phyloP scores from a whole-genome alignment of 352 stramenopile genomes.

The Elongisporangium prolatum region DNA sequence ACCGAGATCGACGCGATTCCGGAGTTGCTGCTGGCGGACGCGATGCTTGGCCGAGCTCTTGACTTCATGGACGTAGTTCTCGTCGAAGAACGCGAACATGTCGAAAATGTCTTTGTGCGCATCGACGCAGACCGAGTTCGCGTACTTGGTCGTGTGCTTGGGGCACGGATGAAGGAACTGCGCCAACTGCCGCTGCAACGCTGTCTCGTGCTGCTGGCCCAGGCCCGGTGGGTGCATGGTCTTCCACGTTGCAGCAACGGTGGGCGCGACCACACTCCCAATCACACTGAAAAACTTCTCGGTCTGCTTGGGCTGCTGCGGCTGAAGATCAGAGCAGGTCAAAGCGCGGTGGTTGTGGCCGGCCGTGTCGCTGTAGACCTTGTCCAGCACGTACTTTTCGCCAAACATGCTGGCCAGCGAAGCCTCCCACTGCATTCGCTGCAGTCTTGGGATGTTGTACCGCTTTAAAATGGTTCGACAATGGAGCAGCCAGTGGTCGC shows the following conservation, averaged over 20 bases:
- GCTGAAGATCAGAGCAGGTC: not conserved
- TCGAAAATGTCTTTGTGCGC: constrained; percentile 27
- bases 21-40: constrained; percentile 40
- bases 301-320: not conserved
- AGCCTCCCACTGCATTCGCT: constrained; percentile 70
- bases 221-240: not conserved
- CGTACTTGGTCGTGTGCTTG: constrained; percentile 31
- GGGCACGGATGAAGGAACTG: constrained; percentile 41
- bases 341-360: constrained; percentile 5
- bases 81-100: constrained; percentile 65
- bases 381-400: constrained; percentile 54
- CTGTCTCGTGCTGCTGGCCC: constrained; percentile 18
- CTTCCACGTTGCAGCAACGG: constrained; percentile 11
- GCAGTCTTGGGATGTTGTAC: constrained; percentile 61
- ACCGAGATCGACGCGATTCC: constrained; percentile 66
- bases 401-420: constrained; percentile 68
- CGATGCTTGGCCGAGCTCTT: constrained; percentile 60
- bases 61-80: constrained; percentile 54
- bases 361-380: constrained; percentile 17
- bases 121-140: constrained; percentile 21
- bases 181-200: constrained; percentile 36
- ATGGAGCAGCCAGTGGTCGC: constrained; percentile 74
- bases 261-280: constrained; percentile 16
- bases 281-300: constrained; percentile 10
- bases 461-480: constrained; percentile 50